Evolutionary conservation across 345 rosid species (phyloP).

Genomic region (Gossypium arboreum): DNA sequence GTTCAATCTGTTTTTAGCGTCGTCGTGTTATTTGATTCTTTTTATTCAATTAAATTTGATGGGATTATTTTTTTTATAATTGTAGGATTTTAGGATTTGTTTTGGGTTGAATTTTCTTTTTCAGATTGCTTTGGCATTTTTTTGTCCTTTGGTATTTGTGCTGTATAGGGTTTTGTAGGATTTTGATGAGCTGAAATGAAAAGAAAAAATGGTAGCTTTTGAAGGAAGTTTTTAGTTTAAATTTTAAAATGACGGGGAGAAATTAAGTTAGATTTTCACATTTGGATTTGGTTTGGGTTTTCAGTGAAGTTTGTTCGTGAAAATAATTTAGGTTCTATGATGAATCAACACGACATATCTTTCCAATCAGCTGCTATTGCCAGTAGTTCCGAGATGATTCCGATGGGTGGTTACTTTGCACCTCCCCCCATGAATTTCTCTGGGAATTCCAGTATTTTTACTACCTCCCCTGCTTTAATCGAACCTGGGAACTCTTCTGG

Average conservation of each 20-base stretch:
- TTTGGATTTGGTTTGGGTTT: background rate
- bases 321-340: slow-evolving; percentile 31
- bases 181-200: slow-evolving; percentile 3
- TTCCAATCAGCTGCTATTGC: slow-evolving; percentile 41
- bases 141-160: background rate
- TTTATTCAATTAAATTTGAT: slow-evolving; percentile 1
- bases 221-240: background rate
- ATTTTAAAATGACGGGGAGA: background rate
- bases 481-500: slow-evolving; percentile 39
- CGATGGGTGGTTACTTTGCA: slow-evolving; percentile 47
- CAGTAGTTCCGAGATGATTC: slow-evolving; percentile 46
- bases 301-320: slow-evolving; percentile 20
- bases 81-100: background rate
- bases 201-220: background rate
- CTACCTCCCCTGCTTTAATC: slow-evolving; percentile 26
- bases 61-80: background rate
- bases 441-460: slow-evolving; percentile 37
- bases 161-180: background rate
- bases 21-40: background rate
- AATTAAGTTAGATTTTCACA: background rate
- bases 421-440: slow-evolving; percentile 29
- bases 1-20: background rate
- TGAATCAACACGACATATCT: slow-evolving; percentile 48
- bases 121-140: background rate
- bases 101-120: background rate